phyloP scores from a whole-genome alignment of 2,329 filamentous ascomycete species.

The Cladophialophora exuberans region DNA sequence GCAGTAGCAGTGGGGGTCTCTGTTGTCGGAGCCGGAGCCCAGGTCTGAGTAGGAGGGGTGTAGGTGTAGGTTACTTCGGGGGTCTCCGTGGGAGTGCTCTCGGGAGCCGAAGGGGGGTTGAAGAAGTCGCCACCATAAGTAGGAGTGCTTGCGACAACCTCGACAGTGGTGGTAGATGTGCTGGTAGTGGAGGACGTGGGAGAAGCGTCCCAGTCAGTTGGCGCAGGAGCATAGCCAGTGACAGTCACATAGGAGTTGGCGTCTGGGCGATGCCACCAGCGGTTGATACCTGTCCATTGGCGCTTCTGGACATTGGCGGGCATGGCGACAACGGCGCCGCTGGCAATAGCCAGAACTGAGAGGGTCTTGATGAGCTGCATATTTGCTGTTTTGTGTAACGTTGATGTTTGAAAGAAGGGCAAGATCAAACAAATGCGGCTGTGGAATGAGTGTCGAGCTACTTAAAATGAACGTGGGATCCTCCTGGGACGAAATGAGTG shows the following conservation, averaged over 20 bases:
- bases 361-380: conserved; percentile 32
- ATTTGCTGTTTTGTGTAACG: conserved; percentile 12
- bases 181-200: conserved; percentile 8
- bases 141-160: background rate
- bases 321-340: conserved; percentile 36
- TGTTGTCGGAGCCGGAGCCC: conserved; percentile 28
- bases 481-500: conserved; percentile 31
- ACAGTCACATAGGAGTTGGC: conserved; percentile 20
- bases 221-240: conserved; percentile 9
- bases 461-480: conserved; percentile 25
- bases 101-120: no score
- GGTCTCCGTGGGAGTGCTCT: no score
- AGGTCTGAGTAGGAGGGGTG: conserved; percentile 35
- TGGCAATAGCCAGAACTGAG: conserved; percentile 37
- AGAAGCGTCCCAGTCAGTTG: conserved; percentile 3
- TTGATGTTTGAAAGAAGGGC: background rate
- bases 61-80: background rate
- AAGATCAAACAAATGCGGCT: conserved; percentile 4
- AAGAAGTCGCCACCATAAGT: background rate
- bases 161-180: background rate
- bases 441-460: conserved; percentile 6
- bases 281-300: conserved; percentile 17
- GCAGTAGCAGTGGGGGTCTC: conserved; percentile 2
- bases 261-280: conserved; percentile 20
- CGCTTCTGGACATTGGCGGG: conserved; percentile 29